Evolutionary conservation across 306 rosid species (phyloP), one percentile per base, ranked within the genome.

Genomic region (Geum urbanum): DNA sequence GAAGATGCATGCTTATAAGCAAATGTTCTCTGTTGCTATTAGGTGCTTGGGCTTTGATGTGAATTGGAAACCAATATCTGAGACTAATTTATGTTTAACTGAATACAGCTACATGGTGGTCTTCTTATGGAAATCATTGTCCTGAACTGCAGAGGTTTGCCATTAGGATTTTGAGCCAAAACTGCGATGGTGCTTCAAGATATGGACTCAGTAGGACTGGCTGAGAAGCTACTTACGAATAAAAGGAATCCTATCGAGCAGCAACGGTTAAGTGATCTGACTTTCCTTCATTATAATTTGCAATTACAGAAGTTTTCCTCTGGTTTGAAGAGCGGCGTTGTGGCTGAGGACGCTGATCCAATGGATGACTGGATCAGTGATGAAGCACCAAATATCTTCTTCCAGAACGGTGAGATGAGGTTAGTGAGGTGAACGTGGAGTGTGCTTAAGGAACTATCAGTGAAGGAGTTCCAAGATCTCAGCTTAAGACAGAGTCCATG

Each of bases 91-190:
- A 35, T 75, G 62, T 44, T 53, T 63, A 54, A 32, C 15, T 49
- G 43, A 55, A 43, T 76, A 67, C 71, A 76, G 80, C 47, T 2
- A 18, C 9, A 10, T 76, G 80, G 80, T 76, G 76, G 76, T 63
- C 72, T 37, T 13, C 19, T 48, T 63, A 76, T 47, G 70, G 80
- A 18, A 37, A 55, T 20, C 19, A 64, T 24, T 65, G 24, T 71
- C 80, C 67, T 53, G 80, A 76, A 69, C 60, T 76, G 48, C 76
- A 76, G 68, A 71, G 70, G 35, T 76, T 76, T 70, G 75, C 80
- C 6, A 39, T 76, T 56, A 50, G 47, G 39, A 45, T 76, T 71
- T 37, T 76, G 67, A 76, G 80, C 72, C 76, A 76, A 47, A 77
- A 54, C 53, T 70, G 72, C 7, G 72, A 64, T 1, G 76, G 80